Percentiles rank a stretch among this genome's conserved stretches.
These are phyloP conservation scores for Wickerhamiella spandovensis DNA, from an alignment of 805 yeast species.

Conservation along the genomic window DNA sequence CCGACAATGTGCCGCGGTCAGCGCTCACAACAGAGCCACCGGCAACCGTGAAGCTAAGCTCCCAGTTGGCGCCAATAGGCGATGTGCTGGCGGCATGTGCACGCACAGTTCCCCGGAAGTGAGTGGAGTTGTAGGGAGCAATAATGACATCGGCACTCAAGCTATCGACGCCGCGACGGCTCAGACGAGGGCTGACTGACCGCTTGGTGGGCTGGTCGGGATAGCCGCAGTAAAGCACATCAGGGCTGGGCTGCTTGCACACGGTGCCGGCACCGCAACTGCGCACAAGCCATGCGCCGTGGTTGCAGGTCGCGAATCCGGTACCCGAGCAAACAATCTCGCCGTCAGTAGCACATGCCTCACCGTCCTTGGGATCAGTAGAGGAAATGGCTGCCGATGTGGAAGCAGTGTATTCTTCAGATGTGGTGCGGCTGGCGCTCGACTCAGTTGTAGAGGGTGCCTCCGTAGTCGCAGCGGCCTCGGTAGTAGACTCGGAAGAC, in stretches of 20 bases:
- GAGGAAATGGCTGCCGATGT: neutral
- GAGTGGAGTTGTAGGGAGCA: neutral
- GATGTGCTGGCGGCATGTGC: neutral
- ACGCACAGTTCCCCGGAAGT: neutral
- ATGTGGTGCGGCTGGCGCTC: neutral
- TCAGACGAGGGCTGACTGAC: neutral
- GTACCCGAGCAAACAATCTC: constrained; percentile 18
- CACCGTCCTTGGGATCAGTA: constrained; percentile 10
- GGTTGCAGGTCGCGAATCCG: constrained; percentile 19
- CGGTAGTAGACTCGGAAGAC: neutral
- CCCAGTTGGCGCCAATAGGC: neutral
- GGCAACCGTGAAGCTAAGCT: neutral
- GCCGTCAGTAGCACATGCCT: constrained; percentile 18
- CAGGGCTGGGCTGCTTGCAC: constrained; percentile 14
- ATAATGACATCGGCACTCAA: constrained; percentile 1
- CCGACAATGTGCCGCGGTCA: neutral
- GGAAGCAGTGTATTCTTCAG: neutral
- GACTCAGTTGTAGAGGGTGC: neutral
- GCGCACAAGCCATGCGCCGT: constrained; percentile 21
- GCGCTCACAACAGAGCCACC: neutral
- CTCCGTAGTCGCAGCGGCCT: constrained; percentile 1
- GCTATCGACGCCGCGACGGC: neutral
- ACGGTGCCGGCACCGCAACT: constrained; percentile 22
- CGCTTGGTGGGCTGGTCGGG: constrained; percentile 8
- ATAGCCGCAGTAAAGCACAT: constrained; percentile 19